Percentiles rank a stretch among this genome's conserved stretches.
These are phyloP conservation scores for Penicillium atrosanguineum DNA, from an alignment of 495 filamentous ascomycete genomes.

Conservation along the genomic window DNA sequence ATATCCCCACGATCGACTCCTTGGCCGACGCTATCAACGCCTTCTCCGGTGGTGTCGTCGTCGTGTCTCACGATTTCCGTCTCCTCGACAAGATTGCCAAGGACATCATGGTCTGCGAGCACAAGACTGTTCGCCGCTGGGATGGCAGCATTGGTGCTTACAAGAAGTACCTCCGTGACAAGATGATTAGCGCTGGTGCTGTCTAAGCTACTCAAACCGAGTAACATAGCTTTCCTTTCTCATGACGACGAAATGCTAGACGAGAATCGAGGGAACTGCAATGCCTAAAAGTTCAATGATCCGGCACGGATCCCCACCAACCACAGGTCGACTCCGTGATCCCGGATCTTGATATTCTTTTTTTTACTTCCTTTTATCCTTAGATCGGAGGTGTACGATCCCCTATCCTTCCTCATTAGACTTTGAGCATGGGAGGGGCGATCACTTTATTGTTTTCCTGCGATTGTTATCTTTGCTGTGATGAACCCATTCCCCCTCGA, in stretches of 20 bases:
- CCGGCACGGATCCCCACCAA: constrained; percentile 4
- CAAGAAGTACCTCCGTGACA: constrained; percentile 98
- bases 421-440: neutral
- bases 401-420: constrained; percentile 1
- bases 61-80: constrained; percentile 98
- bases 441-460: neutral
- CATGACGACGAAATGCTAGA: constrained; percentile 47
- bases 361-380: neutral
- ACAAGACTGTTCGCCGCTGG: constrained; percentile 88
- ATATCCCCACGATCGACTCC: constrained; percentile 98
- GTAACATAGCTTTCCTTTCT: constrained; percentile 11
- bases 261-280: constrained; percentile 34
- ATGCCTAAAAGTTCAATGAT: constrained; percentile 24
- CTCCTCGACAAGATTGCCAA: constrained; percentile 99
- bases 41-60: constrained; percentile 93
- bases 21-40: constrained; percentile 97
- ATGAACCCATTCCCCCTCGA: constrained; percentile 12
- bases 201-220: constrained; percentile 33
- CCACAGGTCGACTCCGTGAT: constrained; percentile 6
- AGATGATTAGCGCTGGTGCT: constrained; percentile 68
- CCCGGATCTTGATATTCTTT: constrained; percentile 1
- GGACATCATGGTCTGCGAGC: constrained; percentile 98
- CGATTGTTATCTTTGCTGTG: constrained; percentile 1
- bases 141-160: constrained; percentile 86
- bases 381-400: neutral